phyloP scores from a whole-genome alignment of 2,329 filamentous ascomycete species.

The Talaromyces marneffei region DNA sequence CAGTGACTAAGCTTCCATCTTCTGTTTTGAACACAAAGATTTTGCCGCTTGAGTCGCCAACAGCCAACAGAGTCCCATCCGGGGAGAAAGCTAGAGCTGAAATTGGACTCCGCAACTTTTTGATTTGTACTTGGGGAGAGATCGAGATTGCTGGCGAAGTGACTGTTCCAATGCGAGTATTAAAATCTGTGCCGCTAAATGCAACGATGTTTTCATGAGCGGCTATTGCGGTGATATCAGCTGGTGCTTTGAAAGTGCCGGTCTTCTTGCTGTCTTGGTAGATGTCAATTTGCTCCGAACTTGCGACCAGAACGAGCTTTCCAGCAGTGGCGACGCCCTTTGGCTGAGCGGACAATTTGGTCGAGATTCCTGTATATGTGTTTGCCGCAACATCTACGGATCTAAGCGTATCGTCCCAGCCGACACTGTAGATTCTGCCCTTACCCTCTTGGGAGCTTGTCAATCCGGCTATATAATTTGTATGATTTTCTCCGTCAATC shows the following conservation, averaged over 20 bases:
- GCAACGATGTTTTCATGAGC: conserved; percentile 64
- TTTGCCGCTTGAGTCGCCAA: conserved; percentile 78
- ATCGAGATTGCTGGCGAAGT: conserved; percentile 52
- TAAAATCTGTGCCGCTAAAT: conserved; percentile 68
- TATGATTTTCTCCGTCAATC: conserved; percentile 75
- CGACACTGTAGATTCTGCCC: conserved; percentile 71
- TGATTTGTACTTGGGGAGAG: conserved; percentile 52
- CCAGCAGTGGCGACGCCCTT: conserved; percentile 60
- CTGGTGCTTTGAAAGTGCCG: conserved; percentile 56
- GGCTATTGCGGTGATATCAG: conserved; percentile 65
- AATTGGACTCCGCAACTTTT: conserved; percentile 64
- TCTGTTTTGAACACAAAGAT: conserved; percentile 71
- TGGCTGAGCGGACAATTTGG: conserved; percentile 71
- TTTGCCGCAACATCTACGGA: conserved; percentile 68
- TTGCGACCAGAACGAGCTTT: conserved; percentile 53
- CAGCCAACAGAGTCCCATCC: conserved; percentile 70
- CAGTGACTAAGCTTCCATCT: conserved; percentile 68
- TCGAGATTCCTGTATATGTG: conserved; percentile 65
- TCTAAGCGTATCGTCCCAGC: conserved; percentile 89
- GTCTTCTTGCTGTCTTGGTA: conserved; percentile 54
- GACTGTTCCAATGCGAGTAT: conserved; percentile 67
- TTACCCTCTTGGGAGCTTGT: conserved; percentile 47
- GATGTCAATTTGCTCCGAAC: conserved; percentile 54
- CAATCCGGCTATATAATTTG: conserved; percentile 79
- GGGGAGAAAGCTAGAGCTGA: conserved; percentile 78